Evolutionary conservation across 768 basidiomycete species (phyloP).

Genomic region (Mycena galericulata): DNA sequence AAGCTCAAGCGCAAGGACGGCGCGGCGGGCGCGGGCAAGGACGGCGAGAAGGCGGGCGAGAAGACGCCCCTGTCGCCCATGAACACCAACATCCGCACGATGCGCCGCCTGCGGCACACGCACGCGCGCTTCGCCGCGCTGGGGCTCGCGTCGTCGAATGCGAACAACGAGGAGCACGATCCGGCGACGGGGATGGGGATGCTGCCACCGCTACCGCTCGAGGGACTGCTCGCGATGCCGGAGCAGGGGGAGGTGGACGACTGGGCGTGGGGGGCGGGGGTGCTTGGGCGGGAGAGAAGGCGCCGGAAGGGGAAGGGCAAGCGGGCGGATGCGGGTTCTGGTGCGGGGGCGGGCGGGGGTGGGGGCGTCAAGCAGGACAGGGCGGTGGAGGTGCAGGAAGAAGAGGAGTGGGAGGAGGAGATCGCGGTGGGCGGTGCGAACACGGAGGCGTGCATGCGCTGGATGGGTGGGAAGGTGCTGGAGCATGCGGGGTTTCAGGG

Average conservation of each 20-base stretch:
- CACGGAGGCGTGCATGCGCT: slow-evolving; percentile 73
- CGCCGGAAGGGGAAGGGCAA: slow-evolving; percentile 24
- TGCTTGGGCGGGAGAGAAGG: no score
- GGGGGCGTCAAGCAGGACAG: no score
- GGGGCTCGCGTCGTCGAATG: slow-evolving; percentile 45
- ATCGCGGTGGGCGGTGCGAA: slow-evolving; percentile 62
- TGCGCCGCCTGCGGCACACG: slow-evolving; percentile 78
- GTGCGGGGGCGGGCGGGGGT: no score
- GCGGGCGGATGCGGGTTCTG: slow-evolving; percentile 1
- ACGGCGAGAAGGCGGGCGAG: slow-evolving; percentile 40
- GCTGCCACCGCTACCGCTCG: slow-evolving; percentile 49
- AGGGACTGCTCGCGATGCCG: slow-evolving; percentile 47
- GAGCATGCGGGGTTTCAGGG: slow-evolving; percentile 96
- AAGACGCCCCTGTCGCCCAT: slow-evolving; percentile 74
- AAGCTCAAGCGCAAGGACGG: no score
- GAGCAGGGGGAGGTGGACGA: slow-evolving; percentile 68
- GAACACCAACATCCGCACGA: slow-evolving; percentile 82
- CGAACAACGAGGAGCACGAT: no score
- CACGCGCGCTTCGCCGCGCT: slow-evolving; percentile 79
- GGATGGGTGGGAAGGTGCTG: slow-evolving; percentile 81
- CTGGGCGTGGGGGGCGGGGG: slow-evolving; percentile 61
- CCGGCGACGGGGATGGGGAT: slow-evolving; percentile 22
- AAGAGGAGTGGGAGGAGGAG: no score
- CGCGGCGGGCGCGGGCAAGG: no score
- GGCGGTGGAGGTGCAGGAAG: no score